Evolutionary conservation across 805 yeast genomes (phyloP), one percentile per base, ranked within the genome.

Genomic region (Hanseniaspora valbyensis): DNA sequence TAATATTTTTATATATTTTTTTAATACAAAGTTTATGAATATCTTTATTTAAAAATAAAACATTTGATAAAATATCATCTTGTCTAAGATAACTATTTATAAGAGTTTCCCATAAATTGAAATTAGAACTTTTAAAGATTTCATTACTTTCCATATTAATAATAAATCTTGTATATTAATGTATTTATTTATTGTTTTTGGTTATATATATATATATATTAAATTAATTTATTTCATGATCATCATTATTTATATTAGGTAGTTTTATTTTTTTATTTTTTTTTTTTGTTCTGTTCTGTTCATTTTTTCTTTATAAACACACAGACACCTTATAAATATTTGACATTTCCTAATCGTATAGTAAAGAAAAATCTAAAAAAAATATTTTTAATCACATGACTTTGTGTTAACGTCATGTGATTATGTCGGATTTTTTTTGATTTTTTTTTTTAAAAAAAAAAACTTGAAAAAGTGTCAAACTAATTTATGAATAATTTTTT

Each of bases 91-190:
- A 46, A 10, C 12, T 4, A 14, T 46, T 32, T 2, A 46, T 24
- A 2, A 46, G 21, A 2, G 30, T 12, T n/a, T 46, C 40, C 44
- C 43, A 46, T 6, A 45, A 4, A 30, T 37, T 40, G n/a, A 37
- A 37, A 4, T 36, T 14, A 28, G 14, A n/a, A 14, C 14, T 18
- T 16, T 12, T 34, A 9, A 14, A 4, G 3, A 9, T 13, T 5
- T 9, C 14, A 10, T 21, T 22, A 19, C 14, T 7, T 12, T 30
- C 7, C 16, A 12, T 30, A 12, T 28, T 28, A 28, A 8, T 12
- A 28, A 28, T 28, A 28, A 12, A 28, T 12, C 7, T 28, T 28
- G 12, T 28, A 28, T 28, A 28, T 28, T n/a, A n/a, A n/a, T n/a
- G n/a, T n/a, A 28, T 28, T 12, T 28, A 28, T 28, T 12, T 28